Conservation (phyloP, 371 early-diverging fungal species). For the Cladochytrium tenue region DNA sequence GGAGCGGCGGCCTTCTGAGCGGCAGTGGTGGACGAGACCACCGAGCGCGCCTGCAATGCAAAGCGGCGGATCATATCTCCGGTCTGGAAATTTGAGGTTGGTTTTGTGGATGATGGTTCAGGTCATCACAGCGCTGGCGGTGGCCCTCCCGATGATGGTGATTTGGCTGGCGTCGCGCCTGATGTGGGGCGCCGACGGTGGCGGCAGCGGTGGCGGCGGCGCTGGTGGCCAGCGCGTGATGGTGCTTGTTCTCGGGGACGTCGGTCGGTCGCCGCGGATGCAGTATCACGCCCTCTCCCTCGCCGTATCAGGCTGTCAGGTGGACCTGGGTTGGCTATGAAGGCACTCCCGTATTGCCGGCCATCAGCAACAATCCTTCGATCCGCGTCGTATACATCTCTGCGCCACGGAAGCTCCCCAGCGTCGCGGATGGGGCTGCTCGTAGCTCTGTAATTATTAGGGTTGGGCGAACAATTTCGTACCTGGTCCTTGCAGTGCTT, state of each 20-base stretch:
- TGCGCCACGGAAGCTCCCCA: slow-evolving; percentile 25
- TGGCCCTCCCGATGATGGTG: background rate
- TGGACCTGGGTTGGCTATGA: slow-evolving; percentile 84
- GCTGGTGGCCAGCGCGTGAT: background rate
- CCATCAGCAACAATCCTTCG: background rate
- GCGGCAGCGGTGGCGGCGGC: background rate
- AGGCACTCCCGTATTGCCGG: slow-evolving; percentile 46
- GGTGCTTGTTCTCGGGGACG: slow-evolving; percentile 45
- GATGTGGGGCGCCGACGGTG: background rate
- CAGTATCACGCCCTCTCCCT: slow-evolving; percentile 86
- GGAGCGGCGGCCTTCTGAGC: background rate
- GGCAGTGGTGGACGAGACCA: background rate
- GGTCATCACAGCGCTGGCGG: no score
- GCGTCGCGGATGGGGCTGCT: background rate
- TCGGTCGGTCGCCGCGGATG: slow-evolving; percentile 95
- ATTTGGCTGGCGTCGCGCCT: background rate
- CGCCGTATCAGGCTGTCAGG: slow-evolving; percentile 67
- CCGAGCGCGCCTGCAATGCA: background rate
- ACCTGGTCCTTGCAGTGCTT: slow-evolving; percentile 20
- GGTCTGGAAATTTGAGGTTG: no score
- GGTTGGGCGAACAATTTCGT: slow-evolving; percentile 7
- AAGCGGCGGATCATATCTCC: slow-evolving; percentile 1
- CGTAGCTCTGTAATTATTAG: no score
- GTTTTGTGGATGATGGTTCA: no score
- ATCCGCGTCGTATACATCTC: slow-evolving; percentile 20